phyloP scores from a whole-genome alignment of 2,329 filamentous ascomycete genomes.

The Tolypocladium nubicola region DNA sequence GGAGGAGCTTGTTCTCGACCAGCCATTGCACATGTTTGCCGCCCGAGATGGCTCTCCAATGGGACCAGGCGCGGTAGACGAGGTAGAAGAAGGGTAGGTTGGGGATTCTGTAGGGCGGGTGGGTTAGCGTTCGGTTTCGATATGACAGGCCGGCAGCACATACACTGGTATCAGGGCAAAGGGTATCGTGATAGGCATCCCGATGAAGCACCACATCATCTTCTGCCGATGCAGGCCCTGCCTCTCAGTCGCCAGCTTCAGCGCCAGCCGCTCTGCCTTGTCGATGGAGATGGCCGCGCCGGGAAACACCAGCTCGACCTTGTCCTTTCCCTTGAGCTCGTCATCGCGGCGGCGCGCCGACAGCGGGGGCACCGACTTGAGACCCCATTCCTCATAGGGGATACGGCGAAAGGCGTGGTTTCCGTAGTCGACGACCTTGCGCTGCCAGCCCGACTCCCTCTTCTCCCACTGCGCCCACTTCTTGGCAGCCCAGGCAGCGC shows the following conservation, averaged over 20 bases:
- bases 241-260: conserved; percentile 65
- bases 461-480: conserved; percentile 85
- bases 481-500: conserved; percentile 59
- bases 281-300: conserved; percentile 53
- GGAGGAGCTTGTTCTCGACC: conserved; percentile 60
- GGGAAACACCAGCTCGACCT: conserved; percentile 69
- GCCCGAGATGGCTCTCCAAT: conserved; percentile 78
- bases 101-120: conserved; percentile 50
- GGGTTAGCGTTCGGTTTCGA: neutral
- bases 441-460: conserved; percentile 78
- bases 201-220: conserved; percentile 70
- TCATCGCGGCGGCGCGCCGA: conserved; percentile 55
- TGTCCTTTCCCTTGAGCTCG: conserved; percentile 49
- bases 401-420: conserved; percentile 80
- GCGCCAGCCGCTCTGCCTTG: conserved; percentile 55
- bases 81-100: conserved; percentile 98
- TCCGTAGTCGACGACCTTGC: conserved; percentile 72
- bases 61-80: conserved; percentile 81
- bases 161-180: conserved; percentile 80
- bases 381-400: conserved; percentile 93
- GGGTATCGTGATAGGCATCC: conserved; percentile 74
- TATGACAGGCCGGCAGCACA: conserved; percentile 23
- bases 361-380: conserved; percentile 86
- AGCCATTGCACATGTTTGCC: conserved; percentile 80
- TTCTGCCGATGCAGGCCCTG: conserved; percentile 66